Conservation (phyloP, 306 rosid genomes). For the Vigna unguiculata region DNA sequence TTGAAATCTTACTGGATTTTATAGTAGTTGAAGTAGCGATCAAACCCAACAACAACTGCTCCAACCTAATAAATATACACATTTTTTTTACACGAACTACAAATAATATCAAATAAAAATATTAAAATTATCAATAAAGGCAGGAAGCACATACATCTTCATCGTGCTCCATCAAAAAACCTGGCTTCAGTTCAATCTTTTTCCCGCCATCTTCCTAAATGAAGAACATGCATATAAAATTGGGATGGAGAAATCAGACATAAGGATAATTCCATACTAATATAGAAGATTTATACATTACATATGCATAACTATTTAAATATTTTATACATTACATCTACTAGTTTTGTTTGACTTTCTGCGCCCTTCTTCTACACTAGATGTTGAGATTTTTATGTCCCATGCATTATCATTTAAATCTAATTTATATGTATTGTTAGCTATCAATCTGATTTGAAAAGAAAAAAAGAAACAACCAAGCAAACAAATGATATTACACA, state of each 20-base stretch:
- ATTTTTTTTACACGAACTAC: slow-evolving; percentile 30
- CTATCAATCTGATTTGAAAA: slow-evolving; percentile 20
- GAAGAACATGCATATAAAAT: slow-evolving; percentile 6
- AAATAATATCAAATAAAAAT: slow-evolving; percentile 9
- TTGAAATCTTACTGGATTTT: slow-evolving; percentile 88
- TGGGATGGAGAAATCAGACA: slow-evolving; percentile 4
- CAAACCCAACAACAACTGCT: slow-evolving; percentile 98
- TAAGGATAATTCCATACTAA: slow-evolving; percentile 9
- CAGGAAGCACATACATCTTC: slow-evolving; percentile 62
- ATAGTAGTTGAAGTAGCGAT: slow-evolving; percentile 96
- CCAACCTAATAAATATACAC: slow-evolving; percentile 71
- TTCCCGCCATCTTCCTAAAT: slow-evolving; percentile 88
- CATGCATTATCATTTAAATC: slow-evolving; percentile 35
- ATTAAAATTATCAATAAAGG: slow-evolving; percentile 36
- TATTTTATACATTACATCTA: background rate
- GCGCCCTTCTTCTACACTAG: background rate
- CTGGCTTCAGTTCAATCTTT: slow-evolving; percentile 96
- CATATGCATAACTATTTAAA: background rate
- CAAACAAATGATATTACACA: slow-evolving; percentile 21
- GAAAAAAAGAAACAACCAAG: no score
- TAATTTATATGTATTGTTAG: background rate
- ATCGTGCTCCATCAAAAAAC: slow-evolving; percentile 93
- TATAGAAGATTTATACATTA: background rate
- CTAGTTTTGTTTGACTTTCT: slow-evolving; percentile 4
- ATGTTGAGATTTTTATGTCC: slow-evolving; percentile 18